A percentile compares a stretch with the other conserved stretches of the same genome.
Evolutionary conservation across 106 monocot species (phyloP).

Genomic region (Acanthochlamys bracteata): DNA sequence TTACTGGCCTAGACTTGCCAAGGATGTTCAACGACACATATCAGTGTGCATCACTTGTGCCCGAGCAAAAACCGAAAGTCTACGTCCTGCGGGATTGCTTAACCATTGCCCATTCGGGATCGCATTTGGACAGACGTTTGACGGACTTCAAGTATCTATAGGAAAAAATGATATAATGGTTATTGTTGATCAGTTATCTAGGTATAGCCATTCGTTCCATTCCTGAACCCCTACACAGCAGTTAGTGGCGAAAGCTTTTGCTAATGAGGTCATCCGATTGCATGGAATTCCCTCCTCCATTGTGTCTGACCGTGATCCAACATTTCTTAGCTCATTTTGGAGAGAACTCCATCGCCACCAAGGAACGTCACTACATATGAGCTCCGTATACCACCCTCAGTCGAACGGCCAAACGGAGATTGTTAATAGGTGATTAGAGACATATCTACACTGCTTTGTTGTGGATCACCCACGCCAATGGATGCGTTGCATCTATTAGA

Average conservation of each 20-base stretch:
- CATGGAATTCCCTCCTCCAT: background rate
- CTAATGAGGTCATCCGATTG: background rate
- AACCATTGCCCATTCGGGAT: background rate
- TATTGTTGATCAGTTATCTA: background rate
- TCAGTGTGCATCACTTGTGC: too few species aligned
- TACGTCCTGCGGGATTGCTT: background rate
- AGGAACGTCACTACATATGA: background rate
- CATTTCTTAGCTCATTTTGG: background rate
- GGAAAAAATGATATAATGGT: background rate
- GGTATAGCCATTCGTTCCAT: background rate
- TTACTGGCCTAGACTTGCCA: background rate
- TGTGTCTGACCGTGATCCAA: background rate
- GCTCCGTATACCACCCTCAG: background rate
- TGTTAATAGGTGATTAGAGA: background rate
- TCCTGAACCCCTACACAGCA: background rate
- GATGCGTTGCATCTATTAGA: background rate
- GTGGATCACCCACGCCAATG: too few species aligned
- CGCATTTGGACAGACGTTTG: constrained; percentile 4
- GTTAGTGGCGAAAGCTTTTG: background rate
- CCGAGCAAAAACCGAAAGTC: too few species aligned
- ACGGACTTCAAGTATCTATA: background rate
- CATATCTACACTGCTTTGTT: background rate
- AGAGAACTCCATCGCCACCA: background rate
- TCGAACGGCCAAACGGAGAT: background rate
- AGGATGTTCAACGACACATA: too few species aligned